Evolutionary conservation across 371 early-diverging fungal genomes (phyloP), one percentile per base, ranked within the genome.

Genomic region (Parasitella parasitica): DNA sequence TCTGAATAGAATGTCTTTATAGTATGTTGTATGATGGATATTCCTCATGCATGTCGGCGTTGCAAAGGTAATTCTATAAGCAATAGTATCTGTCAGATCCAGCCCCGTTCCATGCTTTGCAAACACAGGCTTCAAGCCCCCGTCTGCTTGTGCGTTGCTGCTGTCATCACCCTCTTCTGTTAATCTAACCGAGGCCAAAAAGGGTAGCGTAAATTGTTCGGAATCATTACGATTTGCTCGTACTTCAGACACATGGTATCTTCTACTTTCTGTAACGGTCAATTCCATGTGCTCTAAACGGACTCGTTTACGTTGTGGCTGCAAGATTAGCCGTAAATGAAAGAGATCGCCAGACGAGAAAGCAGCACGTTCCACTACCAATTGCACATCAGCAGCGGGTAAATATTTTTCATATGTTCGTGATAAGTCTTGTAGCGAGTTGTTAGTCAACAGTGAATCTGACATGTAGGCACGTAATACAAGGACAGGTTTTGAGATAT

Each of bases 321-420:
- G 64, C 13, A 74, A 18, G 30, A 61, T 66, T 5, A 74, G 12
- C 20, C 38, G 63, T 5, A 74, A 50, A 53, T 48, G 54, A 43
- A 71, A 70, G 2, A 74, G 55, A 56, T 74, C 75, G 3, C 75
- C 75, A 9, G 75, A 71, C n/a, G 75, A 74, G 41, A 68, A 71
- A 3, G 67, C 75, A 15, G 71, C 64, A 16, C 62, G 56, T 58
- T 74, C 75, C n/a, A 74, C 71, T 4, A 74, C 63, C 8, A 70
- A 22, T 35, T 67, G 63, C 9, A 74, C 38, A 39, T 69, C 71
- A 11, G 64, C 75, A 6, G 64, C 61, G 30, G 66, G 50, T 56
- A 74, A 53, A 41, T 66, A 66, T 59, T 69, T 67, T 61, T 74
- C 75, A 61, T 71, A 74, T 6, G 75, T 74, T 12, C 66, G 75